Conservation (phyloP, 805 yeast genomes). For the Blastobotrys attinorum region DNA sequence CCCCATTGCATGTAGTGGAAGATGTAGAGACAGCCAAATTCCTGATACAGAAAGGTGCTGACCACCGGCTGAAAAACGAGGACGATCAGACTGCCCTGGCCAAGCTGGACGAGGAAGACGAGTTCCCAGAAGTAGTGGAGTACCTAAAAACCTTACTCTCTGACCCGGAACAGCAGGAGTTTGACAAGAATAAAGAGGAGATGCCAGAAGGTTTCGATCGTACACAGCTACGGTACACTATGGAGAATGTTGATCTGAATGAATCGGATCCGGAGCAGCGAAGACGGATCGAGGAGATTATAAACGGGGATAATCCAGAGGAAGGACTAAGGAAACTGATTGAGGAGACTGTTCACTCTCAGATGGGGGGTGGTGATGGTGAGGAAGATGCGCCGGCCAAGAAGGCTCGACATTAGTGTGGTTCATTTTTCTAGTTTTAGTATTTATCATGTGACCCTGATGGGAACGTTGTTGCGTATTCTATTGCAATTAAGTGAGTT, state of each 20-base stretch:
- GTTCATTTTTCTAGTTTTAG: no score
- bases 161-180: conserved; percentile 7
- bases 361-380: conserved; percentile 26
- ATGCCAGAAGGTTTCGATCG: conserved; percentile 11
- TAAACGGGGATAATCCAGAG: conserved; percentile 76
- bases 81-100: conserved; percentile 71
- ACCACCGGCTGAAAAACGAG: conserved; percentile 50
- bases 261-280: conserved; percentile 51
- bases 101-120: conserved; percentile 76
- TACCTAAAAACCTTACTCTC: conserved; percentile 47
- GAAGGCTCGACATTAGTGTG: not conserved
- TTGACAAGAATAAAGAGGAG: conserved; percentile 4
- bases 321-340: conserved; percentile 64
- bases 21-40: conserved; percentile 54
- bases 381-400: conserved; percentile 1
- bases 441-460: no score
- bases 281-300: conserved; percentile 56
- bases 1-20: conserved; percentile 90
- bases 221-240: conserved; percentile 19
- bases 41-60: conserved; percentile 64
- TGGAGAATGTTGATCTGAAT: conserved; percentile 25
- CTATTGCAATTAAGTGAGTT: no score
- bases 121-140: conserved; percentile 66
- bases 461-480: no score
- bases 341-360: conserved; percentile 54